Evolutionary conservation across 2,329 filamentous ascomycete genomes (phyloP), one percentile per base, ranked within the genome.

Genomic region (Neonectria coccinea): DNA sequence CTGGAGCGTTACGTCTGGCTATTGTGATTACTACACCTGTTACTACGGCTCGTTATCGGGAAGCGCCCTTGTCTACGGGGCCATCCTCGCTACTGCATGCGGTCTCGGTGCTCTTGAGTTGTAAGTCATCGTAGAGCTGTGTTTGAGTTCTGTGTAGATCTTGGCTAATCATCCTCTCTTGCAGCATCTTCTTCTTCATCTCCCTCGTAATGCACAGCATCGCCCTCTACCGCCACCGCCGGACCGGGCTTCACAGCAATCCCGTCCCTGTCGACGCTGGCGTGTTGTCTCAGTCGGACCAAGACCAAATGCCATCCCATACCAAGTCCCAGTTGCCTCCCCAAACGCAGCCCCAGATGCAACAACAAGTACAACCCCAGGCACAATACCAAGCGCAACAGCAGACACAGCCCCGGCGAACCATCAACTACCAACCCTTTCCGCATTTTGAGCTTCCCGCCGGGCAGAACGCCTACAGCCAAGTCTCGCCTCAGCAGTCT

Each of bases 171-270:
- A 12, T 67, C 4, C 53, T 36, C 1, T 20, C 2, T 2, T 27
- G 1, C 53, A 86, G 84, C 67, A 57, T 81, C 4, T 78, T 84
- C 51, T 83, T 80, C 67, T 55, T 81, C 54, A 73, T 79, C 56
- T 76, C 81, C 39, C 78, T 85, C 18, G 66, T 78, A 12, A 76
- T 84, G 5, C 78, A 83, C 70, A 71, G 78, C 64, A 71, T 84
- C 8, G 76, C 77, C 61, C 74, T 84, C 12, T 76, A 80, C 69
- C 78, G 80, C 14, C 83, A 85, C 67, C 82, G 83, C 61, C 75
- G 75, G 45, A n/a, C 54, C 27, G 54, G 54, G n/a, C 54, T 57
- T 25, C 54, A 54, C 48, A 57, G 52, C 47, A 62, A 39, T 18
- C 45, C 54, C n/a, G 8, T 25, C 5, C 45, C 54, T 14, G 8